phyloP scores from a whole-genome alignment of 129 eudicot species.

The Arctium minus region DNA sequence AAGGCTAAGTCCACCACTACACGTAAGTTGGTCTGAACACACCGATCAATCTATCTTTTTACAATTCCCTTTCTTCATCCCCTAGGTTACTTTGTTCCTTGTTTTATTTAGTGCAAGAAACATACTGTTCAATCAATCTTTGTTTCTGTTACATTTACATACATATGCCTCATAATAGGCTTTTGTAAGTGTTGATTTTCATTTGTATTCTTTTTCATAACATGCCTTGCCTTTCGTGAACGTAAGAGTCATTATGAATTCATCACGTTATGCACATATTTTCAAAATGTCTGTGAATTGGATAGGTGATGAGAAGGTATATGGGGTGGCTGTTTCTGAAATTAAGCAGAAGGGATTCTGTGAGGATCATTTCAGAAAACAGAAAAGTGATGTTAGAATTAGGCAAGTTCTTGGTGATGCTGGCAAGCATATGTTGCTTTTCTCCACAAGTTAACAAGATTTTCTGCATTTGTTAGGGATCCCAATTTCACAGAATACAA shows the following conservation, averaged over 20 bases:
- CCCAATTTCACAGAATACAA: neutral
- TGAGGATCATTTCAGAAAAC: neutral
- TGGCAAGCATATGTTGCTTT: neutral
- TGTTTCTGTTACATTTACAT: neutral
- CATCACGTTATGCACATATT: no score
- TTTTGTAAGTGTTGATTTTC: neutral
- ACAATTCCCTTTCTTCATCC: neutral
- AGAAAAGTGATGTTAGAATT: neutral
- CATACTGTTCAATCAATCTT: neutral
- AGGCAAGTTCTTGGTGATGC: neutral
- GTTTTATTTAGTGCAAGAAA: conserved; percentile 8
- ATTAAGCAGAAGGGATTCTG: no score
- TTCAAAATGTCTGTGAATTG: no score
- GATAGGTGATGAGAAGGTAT: no score
- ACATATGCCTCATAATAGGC: neutral
- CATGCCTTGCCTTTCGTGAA: no score
- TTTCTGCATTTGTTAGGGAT: neutral
- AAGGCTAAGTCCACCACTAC: no score
- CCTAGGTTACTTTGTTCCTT: neutral
- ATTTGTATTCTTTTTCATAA: neutral
- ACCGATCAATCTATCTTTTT: neutral
- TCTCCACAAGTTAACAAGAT: neutral
- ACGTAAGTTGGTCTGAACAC: no score
- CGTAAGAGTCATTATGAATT: no score
- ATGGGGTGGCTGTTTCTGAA: no score